Evolutionary conservation across 257 asterid genomes (phyloP).

Genomic region (Petunia axillaris): DNA sequence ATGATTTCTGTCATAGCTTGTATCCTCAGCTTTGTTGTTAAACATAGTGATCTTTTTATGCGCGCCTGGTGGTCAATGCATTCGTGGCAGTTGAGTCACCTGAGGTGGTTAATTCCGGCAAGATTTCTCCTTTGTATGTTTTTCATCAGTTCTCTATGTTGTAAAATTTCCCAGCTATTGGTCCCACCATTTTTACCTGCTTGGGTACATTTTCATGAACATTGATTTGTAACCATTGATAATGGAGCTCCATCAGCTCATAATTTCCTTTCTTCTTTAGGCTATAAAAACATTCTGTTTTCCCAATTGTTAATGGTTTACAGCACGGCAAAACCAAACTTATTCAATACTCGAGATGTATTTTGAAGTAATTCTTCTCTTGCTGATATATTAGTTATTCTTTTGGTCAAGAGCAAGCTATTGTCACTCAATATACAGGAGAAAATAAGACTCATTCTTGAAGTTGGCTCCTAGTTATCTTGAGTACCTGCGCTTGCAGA

Average conservation of each 20-base stretch:
- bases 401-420: neutral
- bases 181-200: constrained; percentile 3
- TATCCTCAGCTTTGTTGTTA: neutral
- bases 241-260: neutral
- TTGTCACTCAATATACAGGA: too few relatives aligned
- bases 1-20: neutral
- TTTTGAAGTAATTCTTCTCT: neutral
- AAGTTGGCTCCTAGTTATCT: too few relatives aligned
- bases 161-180: constrained; percentile 19
- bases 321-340: neutral
- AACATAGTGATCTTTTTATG: constrained; percentile 14
- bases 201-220: constrained; percentile 3
- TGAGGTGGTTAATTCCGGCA: constrained; percentile 65
- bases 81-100: constrained; percentile 65
- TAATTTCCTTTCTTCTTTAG: constrained; percentile 4
- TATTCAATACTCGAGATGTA: neutral
- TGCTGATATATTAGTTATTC: neutral
- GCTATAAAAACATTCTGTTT: neutral
- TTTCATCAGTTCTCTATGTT: neutral
- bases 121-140: constrained; percentile 35
- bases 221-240: neutral
- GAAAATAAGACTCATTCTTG: too few relatives aligned
- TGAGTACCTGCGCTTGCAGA: too few relatives aligned
- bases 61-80: constrained; percentile 81
- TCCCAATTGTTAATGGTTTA: neutral